Evolutionary conservation across 768 basidiomycete species (phyloP), one percentile per base, ranked within the genome.

Genomic region (Tricholoma sp.): DNA sequence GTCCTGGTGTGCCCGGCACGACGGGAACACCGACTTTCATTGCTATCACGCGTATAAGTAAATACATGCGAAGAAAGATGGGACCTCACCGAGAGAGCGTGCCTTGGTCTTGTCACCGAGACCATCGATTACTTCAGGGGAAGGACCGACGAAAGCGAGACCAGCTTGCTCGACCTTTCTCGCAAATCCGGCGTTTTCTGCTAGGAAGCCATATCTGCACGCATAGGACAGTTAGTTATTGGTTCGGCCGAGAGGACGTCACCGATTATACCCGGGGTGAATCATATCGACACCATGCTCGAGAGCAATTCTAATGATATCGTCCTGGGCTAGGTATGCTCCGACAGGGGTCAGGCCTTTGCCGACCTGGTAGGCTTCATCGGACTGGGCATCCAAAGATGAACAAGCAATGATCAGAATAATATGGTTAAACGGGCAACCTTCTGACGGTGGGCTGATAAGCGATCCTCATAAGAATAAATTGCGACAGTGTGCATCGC

Each of bases 231-330:
- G 34, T 59, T 29, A 49, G 21, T 19, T n/a, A 41, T 16, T 11
- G 24, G 31, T 56, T 27, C 18, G 12, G 22, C 9, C 18, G 21
- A 12, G 21, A 31, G 41, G 52, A 51, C 18, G 55, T 49, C 9
- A 47, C 32, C 21, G 43, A 52, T 72, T 79, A 67, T 64, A 94
- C 92, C 95, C 94, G 10, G 94, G 97, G 74, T 98, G 97, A 69
- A 99, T 98, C 97, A 99, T 98, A 71, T 98, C 96, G 22, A 99
- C 97, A 22, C 93, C 95, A 72, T 98, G 94, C 73, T 98, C 95
- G 45, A 98, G 81, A n/a, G 94, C 93, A 63, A 94, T 88, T 61
- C 86, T 78, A 74, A 99, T 94, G 73, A 99, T 98, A 67, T 97
- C 94, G 65, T 98, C 94, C 71, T 98, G 95, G 2, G 95, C 88